Evolutionary conservation across 2,329 filamentous ascomycete genomes (phyloP).

Genomic region (Monosporascus sp.): DNA sequence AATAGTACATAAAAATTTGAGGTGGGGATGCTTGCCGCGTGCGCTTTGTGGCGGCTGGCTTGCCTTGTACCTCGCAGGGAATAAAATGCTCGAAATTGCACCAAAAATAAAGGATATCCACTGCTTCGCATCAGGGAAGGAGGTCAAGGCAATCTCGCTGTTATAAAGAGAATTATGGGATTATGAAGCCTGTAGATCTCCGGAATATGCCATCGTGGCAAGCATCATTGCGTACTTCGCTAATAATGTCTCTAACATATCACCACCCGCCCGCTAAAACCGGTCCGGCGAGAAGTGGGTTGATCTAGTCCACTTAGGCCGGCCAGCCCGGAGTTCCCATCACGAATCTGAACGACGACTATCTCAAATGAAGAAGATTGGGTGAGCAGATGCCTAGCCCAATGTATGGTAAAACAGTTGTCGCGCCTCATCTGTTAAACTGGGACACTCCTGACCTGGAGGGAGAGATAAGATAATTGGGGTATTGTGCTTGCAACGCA

Average conservation of each 20-base stretch:
- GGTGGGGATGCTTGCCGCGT: neutral
- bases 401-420: neutral
- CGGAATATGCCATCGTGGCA: too few relatives aligned
- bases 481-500: neutral
- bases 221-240: neutral
- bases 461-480: neutral
- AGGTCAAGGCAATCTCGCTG: neutral
- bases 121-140: too few relatives aligned
- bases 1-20: neutral
- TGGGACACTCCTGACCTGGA: neutral
- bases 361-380: too few relatives aligned
- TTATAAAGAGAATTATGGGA: neutral
- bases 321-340: neutral
- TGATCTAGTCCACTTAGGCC: neutral
- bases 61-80: neutral
- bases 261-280: neutral
- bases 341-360: neutral
- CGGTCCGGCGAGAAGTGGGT: neutral
- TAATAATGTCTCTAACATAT: neutral
- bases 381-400: too few relatives aligned
- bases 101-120: neutral
- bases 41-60: neutral
- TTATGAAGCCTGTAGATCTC: too few relatives aligned
- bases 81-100: neutral
- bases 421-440: neutral